phyloP scores from a whole-genome alignment of 176 grass and related monocot genomes.

The Neostapfia colusana region DNA sequence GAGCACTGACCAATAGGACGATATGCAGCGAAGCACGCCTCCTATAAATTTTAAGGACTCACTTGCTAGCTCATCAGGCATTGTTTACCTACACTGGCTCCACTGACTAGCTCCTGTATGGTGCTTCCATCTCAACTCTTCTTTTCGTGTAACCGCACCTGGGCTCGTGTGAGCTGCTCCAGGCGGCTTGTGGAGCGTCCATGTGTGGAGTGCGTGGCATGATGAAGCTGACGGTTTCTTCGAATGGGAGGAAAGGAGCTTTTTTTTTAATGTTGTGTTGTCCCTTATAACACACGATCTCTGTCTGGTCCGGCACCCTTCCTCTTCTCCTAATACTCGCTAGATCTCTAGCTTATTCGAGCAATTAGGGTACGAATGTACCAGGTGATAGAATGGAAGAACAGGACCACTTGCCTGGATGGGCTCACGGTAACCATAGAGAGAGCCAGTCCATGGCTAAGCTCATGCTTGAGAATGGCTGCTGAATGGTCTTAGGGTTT shows the following conservation, averaged over 20 bases:
- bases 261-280: slow-evolving; percentile 17
- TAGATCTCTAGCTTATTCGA: slow-evolving; percentile 6
- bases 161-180: neutral
- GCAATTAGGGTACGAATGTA: slow-evolving; percentile 30
- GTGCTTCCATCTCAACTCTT: slow-evolving; percentile 25
- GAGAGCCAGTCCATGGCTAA: slow-evolving; percentile 10
- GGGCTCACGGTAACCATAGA: neutral
- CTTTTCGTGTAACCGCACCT: slow-evolving; percentile 53
- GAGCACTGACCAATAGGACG: neutral
- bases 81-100: slow-evolving; percentile 34
- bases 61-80: neutral
- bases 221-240: slow-evolving; percentile 33
- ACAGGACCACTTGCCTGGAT: slow-evolving; percentile 25
- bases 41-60: neutral
- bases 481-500: neutral
- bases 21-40: neutral
- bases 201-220: slow-evolving; percentile 8
- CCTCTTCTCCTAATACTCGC: slow-evolving; percentile 23
- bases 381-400: slow-evolving; percentile 1
- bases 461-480: slow-evolving; percentile 34
- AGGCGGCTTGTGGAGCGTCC: neutral
- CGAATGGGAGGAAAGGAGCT: slow-evolving; percentile 25
- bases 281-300: slow-evolving; percentile 34
- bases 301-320: slow-evolving; percentile 35
- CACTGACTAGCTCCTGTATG: slow-evolving; percentile 18